Conservation (phyloP, 2,329 filamentous ascomycete species). For the Nemania sp. region DNA sequence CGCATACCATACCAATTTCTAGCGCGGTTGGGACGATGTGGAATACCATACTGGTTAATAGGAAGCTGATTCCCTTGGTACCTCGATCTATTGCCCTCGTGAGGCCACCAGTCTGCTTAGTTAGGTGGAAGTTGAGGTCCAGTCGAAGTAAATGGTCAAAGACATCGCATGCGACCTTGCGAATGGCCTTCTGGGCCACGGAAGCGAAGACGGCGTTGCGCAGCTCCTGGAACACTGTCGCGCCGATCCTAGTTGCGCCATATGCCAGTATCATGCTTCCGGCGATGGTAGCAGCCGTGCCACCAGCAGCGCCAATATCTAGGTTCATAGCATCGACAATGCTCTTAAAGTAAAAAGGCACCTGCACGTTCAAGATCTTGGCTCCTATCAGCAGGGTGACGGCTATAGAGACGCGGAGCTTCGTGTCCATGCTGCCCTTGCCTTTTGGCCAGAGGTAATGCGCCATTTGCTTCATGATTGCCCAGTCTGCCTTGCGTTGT, state of each 20-base stretch:
- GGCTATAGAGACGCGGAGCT: constrained; percentile 87
- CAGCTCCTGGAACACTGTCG: constrained; percentile 90
- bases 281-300: constrained; percentile 87
- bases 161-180: constrained; percentile 89
- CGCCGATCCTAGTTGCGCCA: constrained; percentile 86
- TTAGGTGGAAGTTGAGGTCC: constrained; percentile 93
- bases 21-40: constrained; percentile 93
- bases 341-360: constrained; percentile 98
- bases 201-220: constrained; percentile 97
- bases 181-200: constrained; percentile 96
- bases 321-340: constrained; percentile 99
- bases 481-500: constrained; percentile 97
- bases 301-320: constrained; percentile 87
- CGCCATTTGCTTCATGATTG: constrained; percentile 98
- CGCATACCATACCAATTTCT: constrained; percentile 95
- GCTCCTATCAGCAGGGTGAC: constrained; percentile 85
- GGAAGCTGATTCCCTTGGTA: constrained; percentile 97
- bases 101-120: constrained; percentile 92
- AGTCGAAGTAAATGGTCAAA: constrained; percentile 90
- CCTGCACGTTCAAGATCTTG: constrained; percentile 96
- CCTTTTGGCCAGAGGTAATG: constrained; percentile 96
- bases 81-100: constrained; percentile 95
- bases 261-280: constrained; percentile 95
- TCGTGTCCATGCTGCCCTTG: constrained; percentile 77
- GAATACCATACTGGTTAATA: constrained; percentile 98